Percentiles rank a stretch among this genome's conserved stretches.
Conservation (phyloP, 306 rosid genomes). For the Parietaria judaica region DNA sequence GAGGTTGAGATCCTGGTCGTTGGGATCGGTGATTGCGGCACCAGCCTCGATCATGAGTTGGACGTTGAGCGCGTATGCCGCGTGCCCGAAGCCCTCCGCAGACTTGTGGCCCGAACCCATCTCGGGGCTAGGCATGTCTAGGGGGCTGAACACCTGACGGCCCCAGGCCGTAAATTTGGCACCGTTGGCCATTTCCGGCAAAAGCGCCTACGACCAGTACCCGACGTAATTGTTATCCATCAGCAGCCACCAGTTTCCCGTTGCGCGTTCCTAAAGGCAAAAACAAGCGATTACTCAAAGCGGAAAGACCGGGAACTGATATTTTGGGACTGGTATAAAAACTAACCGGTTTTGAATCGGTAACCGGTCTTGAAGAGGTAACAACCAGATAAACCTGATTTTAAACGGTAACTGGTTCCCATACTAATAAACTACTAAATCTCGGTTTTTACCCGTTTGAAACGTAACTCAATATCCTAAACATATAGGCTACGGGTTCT, state of each 20-base stretch:
- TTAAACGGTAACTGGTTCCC: too few species aligned
- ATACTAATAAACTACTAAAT: too few species aligned
- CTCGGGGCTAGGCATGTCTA: slow-evolving; percentile 6
- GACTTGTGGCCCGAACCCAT: slow-evolving; percentile 26
- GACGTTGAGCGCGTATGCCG: neutral
- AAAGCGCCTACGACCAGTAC: slow-evolving; percentile 16
- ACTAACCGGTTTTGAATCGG: too few species aligned
- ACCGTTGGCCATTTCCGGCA: slow-evolving; percentile 1
- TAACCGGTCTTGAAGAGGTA: too few species aligned
- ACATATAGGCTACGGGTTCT: too few species aligned
- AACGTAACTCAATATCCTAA: too few species aligned
- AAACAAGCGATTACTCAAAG: too few species aligned
- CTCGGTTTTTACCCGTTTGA: too few species aligned
- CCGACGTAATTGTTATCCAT: slow-evolving; percentile 12
- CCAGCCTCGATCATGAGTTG: too few species aligned
- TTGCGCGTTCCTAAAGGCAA: slow-evolving; percentile 15
- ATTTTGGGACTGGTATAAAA: too few species aligned
- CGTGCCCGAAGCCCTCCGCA: neutral
- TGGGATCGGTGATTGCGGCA: neutral
- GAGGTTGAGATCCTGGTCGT: neutral
- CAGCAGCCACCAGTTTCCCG: slow-evolving; percentile 20
- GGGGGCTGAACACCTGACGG: slow-evolving; percentile 14
- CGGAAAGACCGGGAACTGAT: too few species aligned
- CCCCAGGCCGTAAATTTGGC: slow-evolving; percentile 11
- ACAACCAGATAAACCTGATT: too few species aligned